Conservation (phyloP, 2,329 filamentous ascomycete genomes). For the Apiospora malaysiana region DNA sequence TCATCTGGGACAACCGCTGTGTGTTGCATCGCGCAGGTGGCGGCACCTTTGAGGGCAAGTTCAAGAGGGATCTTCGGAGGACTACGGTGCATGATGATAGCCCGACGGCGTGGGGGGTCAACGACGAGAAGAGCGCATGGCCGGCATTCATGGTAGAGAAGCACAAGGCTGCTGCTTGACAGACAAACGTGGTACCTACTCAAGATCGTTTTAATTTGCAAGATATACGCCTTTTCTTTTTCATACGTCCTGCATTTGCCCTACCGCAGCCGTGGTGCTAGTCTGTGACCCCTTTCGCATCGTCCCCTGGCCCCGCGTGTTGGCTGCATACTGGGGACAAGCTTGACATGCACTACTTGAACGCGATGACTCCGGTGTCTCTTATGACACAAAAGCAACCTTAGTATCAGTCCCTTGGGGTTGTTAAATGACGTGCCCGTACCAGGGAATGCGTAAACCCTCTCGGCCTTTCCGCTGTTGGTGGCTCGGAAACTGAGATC, state of each 20-base stretch:
- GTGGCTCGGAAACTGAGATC: too few relatives aligned
- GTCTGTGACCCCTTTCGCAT: too few relatives aligned
- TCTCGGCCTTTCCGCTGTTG: too few relatives aligned
- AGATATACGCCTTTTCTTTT: neutral
- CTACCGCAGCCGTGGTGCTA: neutral
- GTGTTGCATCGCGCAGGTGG: constrained; percentile 26
- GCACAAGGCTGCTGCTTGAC: neutral
- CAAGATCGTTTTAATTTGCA: neutral
- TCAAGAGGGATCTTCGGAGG: constrained; percentile 6
- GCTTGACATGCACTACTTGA: too few relatives aligned
- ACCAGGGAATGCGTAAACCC: too few relatives aligned
- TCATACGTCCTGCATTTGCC: neutral
- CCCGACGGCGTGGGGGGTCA: constrained; percentile 19
- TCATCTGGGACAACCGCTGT: constrained; percentile 31
- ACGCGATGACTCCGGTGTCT: neutral
- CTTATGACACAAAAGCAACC: neutral
- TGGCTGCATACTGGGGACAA: too few relatives aligned
- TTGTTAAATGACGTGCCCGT: too few relatives aligned
- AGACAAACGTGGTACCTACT: too few relatives aligned
- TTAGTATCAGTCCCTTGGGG: too few relatives aligned
- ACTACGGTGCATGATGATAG: constrained; percentile 22
- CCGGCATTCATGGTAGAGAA: neutral
- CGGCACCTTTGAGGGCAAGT: neutral
- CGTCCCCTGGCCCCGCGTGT: too few relatives aligned
- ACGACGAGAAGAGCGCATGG: neutral